Evolutionary conservation across 495 filamentous ascomycete genomes (phyloP).

Genomic region (Podospora pseudoanserina): DNA sequence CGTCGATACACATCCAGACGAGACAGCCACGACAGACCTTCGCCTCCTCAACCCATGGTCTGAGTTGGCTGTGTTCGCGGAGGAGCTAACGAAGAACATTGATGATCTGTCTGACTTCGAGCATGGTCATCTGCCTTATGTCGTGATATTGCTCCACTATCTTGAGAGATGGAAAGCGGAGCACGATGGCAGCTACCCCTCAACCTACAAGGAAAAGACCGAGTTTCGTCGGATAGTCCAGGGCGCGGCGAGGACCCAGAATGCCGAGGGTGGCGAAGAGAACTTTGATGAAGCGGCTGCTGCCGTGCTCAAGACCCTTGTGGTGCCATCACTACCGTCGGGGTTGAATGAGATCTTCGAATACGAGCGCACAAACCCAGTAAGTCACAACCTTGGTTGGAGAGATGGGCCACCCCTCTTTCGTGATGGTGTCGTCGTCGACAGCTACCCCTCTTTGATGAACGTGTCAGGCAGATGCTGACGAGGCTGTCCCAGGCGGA

Average conservation of each 20-base stretch:
- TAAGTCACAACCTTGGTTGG: conserved; percentile 26
- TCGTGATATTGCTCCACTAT: conserved; percentile 80
- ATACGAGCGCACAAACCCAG: conserved; percentile 48
- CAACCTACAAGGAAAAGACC: conserved; percentile 79
- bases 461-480: conserved; percentile 16
- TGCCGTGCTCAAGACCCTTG: conserved; percentile 80
- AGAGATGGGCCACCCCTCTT: background rate
- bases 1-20: conserved; percentile 93
- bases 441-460: conserved; percentile 6
- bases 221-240: conserved; percentile 70
- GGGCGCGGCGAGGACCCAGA: conserved; percentile 63
- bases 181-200: conserved; percentile 66
- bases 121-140: conserved; percentile 90
- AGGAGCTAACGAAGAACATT: conserved; percentile 60
- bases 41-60: conserved; percentile 85
- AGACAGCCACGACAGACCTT: conserved; percentile 78
- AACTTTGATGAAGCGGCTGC: conserved; percentile 92
- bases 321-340: conserved; percentile 56
- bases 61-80: conserved; percentile 65
- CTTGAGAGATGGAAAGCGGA: conserved; percentile 75
- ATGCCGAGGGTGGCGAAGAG: conserved; percentile 86
- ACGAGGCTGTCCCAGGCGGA: conserved; percentile 33
- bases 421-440: background rate
- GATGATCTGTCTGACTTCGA: conserved; percentile 70
- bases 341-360: conserved; percentile 75